A percentile compares a stretch with the other conserved stretches of the same genome.
Evolutionary conservation across 192 early-diverging fungal species (phyloP).

Genomic region (Helicostylum pulchrum): DNA sequence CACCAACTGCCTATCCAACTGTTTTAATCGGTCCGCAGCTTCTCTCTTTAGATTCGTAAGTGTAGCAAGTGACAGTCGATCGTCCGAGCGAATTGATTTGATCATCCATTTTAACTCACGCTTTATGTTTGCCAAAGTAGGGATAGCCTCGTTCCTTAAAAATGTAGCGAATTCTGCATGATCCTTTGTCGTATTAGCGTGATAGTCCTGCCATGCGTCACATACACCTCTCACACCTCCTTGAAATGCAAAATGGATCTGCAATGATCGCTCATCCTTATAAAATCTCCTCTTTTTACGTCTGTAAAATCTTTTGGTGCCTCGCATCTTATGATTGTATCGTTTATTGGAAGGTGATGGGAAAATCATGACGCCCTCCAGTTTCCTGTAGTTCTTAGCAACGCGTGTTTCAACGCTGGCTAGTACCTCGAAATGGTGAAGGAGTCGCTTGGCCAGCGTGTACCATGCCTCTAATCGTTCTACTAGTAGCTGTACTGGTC

Average conservation of each 20-base stretch:
- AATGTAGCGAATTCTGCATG: slow-evolving; percentile 20
- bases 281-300: background rate
- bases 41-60: slow-evolving; percentile 16
- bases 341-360: background rate
- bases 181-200: slow-evolving; percentile 6
- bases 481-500: slow-evolving; percentile 20
- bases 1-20: slow-evolving; percentile 16
- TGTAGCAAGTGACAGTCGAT: slow-evolving; percentile 17
- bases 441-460: slow-evolving; percentile 6
- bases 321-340: background rate
- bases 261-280: background rate
- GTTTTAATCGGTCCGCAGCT: slow-evolving; percentile 3
- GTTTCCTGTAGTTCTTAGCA: slow-evolving; percentile 19
- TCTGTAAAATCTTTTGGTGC: background rate
- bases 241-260: slow-evolving; percentile 19
- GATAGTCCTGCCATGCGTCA: slow-evolving; percentile 26
- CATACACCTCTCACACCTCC: slow-evolving; percentile 17
- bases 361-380: slow-evolving; percentile 6
- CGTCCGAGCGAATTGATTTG: slow-evolving; percentile 20
- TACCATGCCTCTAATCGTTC: slow-evolving; percentile 30
- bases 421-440: slow-evolving; percentile 20
- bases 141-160: slow-evolving; percentile 17
- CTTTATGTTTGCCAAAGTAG: slow-evolving; percentile 21
- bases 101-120: slow-evolving; percentile 24
- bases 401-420: slow-evolving; percentile 15